These are phyloP conservation scores for Lentithecium fluviatile DNA, from an alignment of 495 filamentous ascomycete genomes.

Conservation along the genomic window DNA sequence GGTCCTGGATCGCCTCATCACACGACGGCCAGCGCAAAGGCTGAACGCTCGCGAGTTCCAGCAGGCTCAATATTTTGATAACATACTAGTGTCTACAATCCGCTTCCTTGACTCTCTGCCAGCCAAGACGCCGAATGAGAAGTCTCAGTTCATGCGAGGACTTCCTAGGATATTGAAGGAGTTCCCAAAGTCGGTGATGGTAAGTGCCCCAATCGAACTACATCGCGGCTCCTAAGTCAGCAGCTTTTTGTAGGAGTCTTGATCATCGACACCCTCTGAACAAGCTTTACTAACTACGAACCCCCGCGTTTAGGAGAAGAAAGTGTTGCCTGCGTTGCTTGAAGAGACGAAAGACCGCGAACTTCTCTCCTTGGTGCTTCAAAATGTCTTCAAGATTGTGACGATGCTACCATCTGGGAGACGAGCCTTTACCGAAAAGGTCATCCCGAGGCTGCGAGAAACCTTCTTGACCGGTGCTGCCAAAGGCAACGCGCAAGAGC, in stretches of 20 bases:
- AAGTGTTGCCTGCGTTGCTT: slow-evolving; percentile 79
- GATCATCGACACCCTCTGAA: too few relatives aligned
- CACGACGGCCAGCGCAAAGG: slow-evolving; percentile 78
- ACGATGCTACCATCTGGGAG: slow-evolving; percentile 69
- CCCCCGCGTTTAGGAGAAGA: too few relatives aligned
- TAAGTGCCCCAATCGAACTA: too few relatives aligned
- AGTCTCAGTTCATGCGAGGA: slow-evolving; percentile 86
- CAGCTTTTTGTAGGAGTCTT: too few relatives aligned
- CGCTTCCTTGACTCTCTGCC: slow-evolving; percentile 89
- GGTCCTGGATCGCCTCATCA: slow-evolving; percentile 79
- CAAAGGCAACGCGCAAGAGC: slow-evolving; percentile 56
- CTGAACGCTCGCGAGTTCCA: slow-evolving; percentile 91
- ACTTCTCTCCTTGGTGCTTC: slow-evolving; percentile 75
- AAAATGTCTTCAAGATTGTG: slow-evolving; percentile 88
- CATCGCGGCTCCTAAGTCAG: too few relatives aligned
- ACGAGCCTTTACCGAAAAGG: slow-evolving; percentile 75
- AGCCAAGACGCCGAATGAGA: slow-evolving; percentile 87
- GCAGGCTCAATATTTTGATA: slow-evolving; percentile 91
- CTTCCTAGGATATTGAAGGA: slow-evolving; percentile 80
- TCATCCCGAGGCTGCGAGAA: slow-evolving; percentile 79
- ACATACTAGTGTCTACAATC: slow-evolving; percentile 90
- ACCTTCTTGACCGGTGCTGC: slow-evolving; percentile 58
- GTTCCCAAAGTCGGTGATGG: slow-evolving; percentile 86
- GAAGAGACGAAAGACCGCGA: slow-evolving; percentile 93
- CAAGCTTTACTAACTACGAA: too few relatives aligned